Evolutionary conservation across 768 basidiomycete genomes (phyloP).

Genomic region (Pulveroboletus ravenelii): DNA sequence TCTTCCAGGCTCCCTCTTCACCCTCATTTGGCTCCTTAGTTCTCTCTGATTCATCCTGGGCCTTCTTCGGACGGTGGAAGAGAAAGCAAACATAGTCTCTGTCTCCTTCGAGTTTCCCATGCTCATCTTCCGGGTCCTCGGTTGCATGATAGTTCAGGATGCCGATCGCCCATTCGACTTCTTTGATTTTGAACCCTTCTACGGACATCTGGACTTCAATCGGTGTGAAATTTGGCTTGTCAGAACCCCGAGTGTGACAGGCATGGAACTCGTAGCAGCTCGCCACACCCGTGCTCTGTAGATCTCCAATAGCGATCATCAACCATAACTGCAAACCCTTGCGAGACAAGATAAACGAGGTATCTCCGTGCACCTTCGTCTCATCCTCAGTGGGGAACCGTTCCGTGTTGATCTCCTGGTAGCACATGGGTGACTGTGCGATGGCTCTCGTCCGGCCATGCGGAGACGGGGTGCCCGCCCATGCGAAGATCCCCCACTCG

Average conservation of each 20-base stretch:
- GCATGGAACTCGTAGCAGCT: not conserved
- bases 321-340: conserved; percentile 13
- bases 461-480: conserved; percentile 16
- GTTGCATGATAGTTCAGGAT: not conserved
- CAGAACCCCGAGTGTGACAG: not conserved
- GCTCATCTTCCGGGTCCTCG: not conserved
- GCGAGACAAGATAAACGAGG: conserved; percentile 9
- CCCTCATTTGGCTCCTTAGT: not conserved
- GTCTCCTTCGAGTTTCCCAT: not conserved
- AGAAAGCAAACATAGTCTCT: not conserved
- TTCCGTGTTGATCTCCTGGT: conserved; percentile 4
- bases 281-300: not conserved
- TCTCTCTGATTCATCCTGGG: not conserved
- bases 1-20: not conserved
- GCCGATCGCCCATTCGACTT: not conserved
- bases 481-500: conserved; percentile 23
- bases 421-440: conserved; percentile 15
- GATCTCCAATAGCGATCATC: conserved; percentile 8
- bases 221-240: not conserved
- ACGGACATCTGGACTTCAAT: not conserved
- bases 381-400: conserved; percentile 4
- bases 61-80: not conserved
- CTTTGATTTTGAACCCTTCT: no score
- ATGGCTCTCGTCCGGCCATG: conserved; percentile 10
- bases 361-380: conserved; percentile 13